Evolutionary conservation across 495 filamentous ascomycete species (phyloP).

Genomic region (Neurospora sp.): DNA sequence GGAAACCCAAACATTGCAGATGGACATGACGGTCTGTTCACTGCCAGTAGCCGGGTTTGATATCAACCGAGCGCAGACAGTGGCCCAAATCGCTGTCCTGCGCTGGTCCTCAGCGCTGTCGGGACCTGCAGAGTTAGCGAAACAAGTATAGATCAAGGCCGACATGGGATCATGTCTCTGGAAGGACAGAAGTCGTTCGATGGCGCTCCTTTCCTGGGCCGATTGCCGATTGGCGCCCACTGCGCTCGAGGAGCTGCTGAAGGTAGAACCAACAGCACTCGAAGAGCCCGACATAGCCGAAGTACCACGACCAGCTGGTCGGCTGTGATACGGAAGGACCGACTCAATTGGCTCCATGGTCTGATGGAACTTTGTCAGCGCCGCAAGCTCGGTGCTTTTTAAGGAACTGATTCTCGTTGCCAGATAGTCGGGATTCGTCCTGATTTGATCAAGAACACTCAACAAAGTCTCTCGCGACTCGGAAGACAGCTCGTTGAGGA

Average conservation of each 20-base stretch:
- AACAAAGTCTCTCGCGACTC: constrained; percentile 65
- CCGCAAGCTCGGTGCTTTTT: constrained; percentile 60
- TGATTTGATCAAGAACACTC: constrained; percentile 68
- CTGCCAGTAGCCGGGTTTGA: constrained; percentile 35
- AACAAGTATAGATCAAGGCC: constrained; percentile 76
- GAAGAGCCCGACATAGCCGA: constrained; percentile 12
- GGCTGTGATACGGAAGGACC: constrained; percentile 62
- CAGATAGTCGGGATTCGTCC: constrained; percentile 78
- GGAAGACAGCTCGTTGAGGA: constrained; percentile 70
- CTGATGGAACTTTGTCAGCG: constrained; percentile 64
- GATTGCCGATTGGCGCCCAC: constrained; percentile 15
- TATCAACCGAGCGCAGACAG: constrained; percentile 72
- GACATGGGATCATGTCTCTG: constrained; percentile 83
- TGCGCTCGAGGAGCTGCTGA: constrained; percentile 8
- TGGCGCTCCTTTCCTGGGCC: constrained; percentile 36
- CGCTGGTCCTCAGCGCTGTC: constrained; percentile 66
- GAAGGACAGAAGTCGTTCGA: constrained; percentile 67
- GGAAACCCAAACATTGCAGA: constrained; percentile 75
- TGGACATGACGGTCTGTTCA: constrained; percentile 56
- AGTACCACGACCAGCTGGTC: constrained; percentile 26
- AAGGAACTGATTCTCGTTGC: constrained; percentile 67
- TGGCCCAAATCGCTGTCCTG: constrained; percentile 78
- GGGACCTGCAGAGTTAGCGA: constrained; percentile 71
- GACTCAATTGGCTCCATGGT: constrained; percentile 70
- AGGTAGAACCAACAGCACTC: constrained; percentile 3